Evolutionary conservation across 306 rosid species (phyloP), one percentile per base, ranked within the genome.

Genomic region (Castanospermum australe): DNA sequence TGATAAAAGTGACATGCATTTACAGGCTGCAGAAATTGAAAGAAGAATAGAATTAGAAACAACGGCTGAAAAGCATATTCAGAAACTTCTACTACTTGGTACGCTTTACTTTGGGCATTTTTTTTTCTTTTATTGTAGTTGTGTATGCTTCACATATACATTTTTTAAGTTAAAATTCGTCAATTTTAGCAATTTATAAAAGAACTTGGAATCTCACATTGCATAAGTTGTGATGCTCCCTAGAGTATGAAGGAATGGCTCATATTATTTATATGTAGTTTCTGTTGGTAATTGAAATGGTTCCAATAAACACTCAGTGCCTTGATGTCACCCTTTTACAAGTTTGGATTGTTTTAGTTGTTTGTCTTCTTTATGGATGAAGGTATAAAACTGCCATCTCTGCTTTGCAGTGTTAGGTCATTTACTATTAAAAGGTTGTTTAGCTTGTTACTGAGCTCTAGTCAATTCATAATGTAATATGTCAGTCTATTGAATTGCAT

Each of bases 51-150:
- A 88, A 79, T 90, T 85, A 81, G 98, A 93, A 88, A 90, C 98
- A 8, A 92, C 91, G 86, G 98, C 98, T 33, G 98, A 95, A 83
- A 95, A 87, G 84, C 97, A 94, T 69, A 88, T 94, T 78, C 98
- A 93, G 87, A 96, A 93, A 83, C 99, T 96, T 85, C 90, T 96
- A 32, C 79, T 96, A 51, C 98, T 96, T 44, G 99, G 99, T 96
- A 90, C 13, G 36, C 69, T 68, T 79, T 52, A 39, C 51, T 50
- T 50, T 72, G 22, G 41, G 41, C 56, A 60, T 13, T 51, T 70
- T 39, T 45, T 55, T n/a, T 80, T 39, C 55, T 75, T 39, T 75
- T 79, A 32, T 22, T 30, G 75, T 35, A 25, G 60, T 68, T 62
- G 35, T 44, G 48, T 79, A 22, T 78, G 25, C 64, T 64, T 71